These are phyloP conservation scores for Apiospora arundinis DNA, from an alignment of 2,329 filamentous ascomycete genomes.

Conservation along the genomic window DNA sequence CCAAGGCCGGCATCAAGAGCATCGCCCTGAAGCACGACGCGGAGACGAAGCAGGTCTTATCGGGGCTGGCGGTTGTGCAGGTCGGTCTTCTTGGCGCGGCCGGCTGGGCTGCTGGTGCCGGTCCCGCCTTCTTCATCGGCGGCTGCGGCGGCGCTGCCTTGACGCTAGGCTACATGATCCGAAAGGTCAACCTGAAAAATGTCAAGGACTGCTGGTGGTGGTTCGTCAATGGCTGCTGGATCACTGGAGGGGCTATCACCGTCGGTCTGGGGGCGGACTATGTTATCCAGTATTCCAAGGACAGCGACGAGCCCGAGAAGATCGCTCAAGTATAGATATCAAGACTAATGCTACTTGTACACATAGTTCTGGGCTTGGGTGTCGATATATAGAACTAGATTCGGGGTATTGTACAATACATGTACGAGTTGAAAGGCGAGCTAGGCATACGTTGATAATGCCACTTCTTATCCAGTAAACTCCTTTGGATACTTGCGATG, in stretches of 20 bases:
- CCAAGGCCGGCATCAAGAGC: conserved; percentile 85
- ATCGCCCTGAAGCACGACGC: conserved; percentile 82
- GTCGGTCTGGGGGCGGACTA: conserved; percentile 67
- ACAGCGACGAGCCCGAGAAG: background rate
- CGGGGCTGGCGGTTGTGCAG: conserved; percentile 72
- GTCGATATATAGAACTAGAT: background rate
- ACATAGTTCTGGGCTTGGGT: no score
- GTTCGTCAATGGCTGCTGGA: conserved; percentile 75
- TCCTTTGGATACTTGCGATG: background rate
- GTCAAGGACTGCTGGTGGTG: conserved; percentile 78
- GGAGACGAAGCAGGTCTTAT: conserved; percentile 78
- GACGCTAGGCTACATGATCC: conserved; percentile 71
- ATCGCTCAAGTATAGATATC: background rate
- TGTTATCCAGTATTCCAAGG: conserved; percentile 52
- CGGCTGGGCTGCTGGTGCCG: conserved; percentile 70
- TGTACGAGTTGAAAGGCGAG: background rate
- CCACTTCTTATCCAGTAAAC: background rate
- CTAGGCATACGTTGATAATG: background rate
- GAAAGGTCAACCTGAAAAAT: conserved; percentile 67
- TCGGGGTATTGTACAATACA: background rate
- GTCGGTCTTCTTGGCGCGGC: conserved; percentile 73
- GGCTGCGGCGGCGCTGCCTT: conserved; percentile 70
- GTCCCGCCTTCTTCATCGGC: conserved; percentile 71
- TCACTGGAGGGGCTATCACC: conserved; percentile 69
- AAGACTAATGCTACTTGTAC: background rate